Base-by-base conservation (phyloP, 495 filamentous ascomycete genomes). In the Neohortaea acidophila region DNA sequence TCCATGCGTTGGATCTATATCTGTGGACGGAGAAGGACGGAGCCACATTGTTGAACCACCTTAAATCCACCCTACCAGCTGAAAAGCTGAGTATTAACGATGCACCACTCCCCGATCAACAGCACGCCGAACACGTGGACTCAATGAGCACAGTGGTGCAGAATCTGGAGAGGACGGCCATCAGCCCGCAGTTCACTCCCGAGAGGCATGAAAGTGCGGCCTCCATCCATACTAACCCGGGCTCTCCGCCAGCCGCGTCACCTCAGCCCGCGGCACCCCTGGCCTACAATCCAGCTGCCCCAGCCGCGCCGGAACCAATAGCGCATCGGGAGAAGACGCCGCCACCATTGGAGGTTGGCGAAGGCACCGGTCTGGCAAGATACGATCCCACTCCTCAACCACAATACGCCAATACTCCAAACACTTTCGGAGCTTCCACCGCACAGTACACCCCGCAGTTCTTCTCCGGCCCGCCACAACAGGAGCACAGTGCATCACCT, bases 251-350 rank as follows among this genome's bases (percentile, higher is more conserved):
- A 21, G 55, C 64, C 19, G 54, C 58, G 24, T 58, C 61, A 44
- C 60, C 68, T 11, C 58, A 65, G 14, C 61, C 62, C 34, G 63
- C 51, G 32, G 64, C 67, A n/a, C 81, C 83, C n/a, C 69, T 89
- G 37, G 72, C 83, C 2, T 94, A 94, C 49, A 94, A 94, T 57
- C 85, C 85, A 0, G 84, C 85, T 0, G 84, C 85, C 1, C 85
- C 85, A 9, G 65, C 85, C 2, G 82, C 82, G 1, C 81, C 85
- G 2, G 85, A 94, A 52, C 74, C 73, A 11, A 79, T 91, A 48
- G 68, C 74, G 37, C 72, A 85, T 48, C 74, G 85, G 33, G 84
- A 94, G 60, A 89, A 92, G 64, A 93, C 85, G 0, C 84, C 84
- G 7, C 85, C 85, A 5, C 79, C 79, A 21, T 67, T 70, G 11